Percentiles rank a stretch among this genome's conserved stretches.
Conservation (phyloP, 2,329 filamentous ascomycete genomes). For the Penicillium sp. region DNA sequence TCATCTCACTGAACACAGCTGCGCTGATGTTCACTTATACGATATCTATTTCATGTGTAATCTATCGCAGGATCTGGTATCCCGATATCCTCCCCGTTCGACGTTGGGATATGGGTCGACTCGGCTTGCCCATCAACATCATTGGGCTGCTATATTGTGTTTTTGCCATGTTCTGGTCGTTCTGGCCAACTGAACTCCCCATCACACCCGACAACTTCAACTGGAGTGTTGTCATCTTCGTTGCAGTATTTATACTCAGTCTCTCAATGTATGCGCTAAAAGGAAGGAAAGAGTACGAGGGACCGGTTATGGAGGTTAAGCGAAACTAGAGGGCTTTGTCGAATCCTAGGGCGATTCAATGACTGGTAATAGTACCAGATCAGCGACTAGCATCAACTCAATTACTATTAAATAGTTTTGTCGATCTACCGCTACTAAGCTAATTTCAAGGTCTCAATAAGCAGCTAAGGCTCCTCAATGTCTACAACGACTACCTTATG, state of each 20-base stretch:
- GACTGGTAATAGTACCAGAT: too few relatives aligned
- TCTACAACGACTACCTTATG: too few relatives aligned
- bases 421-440: too few relatives aligned
- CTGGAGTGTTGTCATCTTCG: slow-evolving; percentile 54
- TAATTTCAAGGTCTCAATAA: too few relatives aligned
- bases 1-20: slow-evolving; percentile 54
- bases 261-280: slow-evolving; percentile 43
- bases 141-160: slow-evolving; percentile 49
- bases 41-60: slow-evolving; percentile 51
- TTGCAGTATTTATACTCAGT: slow-evolving; percentile 44
- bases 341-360: background rate
- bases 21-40: slow-evolving; percentile 57
- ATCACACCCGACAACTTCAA: slow-evolving; percentile 52
- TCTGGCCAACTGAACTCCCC: slow-evolving; percentile 49
- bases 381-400: too few relatives aligned
- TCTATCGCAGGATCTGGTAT: slow-evolving; percentile 46
- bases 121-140: slow-evolving; percentile 51
- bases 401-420: too few relatives aligned
- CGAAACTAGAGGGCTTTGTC: background rate
- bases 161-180: slow-evolving; percentile 52
- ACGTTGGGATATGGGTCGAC: slow-evolving; percentile 49
- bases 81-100: slow-evolving; percentile 41
- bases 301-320: slow-evolving; percentile 28
- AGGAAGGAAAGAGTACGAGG: slow-evolving; percentile 37
- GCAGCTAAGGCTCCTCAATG: too few relatives aligned